Evolutionary conservation across 2,329 filamentous ascomycete genomes (phyloP).

Genomic region (Biscogniauxia marginata): DNA sequence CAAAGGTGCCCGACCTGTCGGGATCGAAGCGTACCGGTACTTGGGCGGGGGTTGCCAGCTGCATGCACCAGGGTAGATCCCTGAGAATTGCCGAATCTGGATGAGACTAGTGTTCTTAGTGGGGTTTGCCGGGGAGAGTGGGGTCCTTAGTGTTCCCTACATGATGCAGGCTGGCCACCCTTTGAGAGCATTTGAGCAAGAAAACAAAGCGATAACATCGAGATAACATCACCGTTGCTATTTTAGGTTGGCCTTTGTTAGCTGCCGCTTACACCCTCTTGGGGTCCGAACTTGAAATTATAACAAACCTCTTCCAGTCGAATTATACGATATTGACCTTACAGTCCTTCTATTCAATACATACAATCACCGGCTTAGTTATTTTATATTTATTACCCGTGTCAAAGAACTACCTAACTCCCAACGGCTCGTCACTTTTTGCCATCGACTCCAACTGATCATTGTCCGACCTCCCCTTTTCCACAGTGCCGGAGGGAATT

Average conservation of each 20-base stretch:
- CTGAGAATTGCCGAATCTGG: not conserved
- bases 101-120: not conserved
- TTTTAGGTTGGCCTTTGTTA: constrained; percentile 6
- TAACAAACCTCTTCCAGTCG: too few relatives aligned
- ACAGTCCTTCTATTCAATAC: too few relatives aligned
- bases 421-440: too few relatives aligned
- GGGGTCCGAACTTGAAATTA: too few relatives aligned
- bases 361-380: too few relatives aligned
- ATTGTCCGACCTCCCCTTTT: too few relatives aligned
- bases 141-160: not conserved
- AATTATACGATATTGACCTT: too few relatives aligned
- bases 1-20: not conserved
- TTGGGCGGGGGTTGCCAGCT: not conserved
- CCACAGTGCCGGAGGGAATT: not conserved
- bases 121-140: not conserved
- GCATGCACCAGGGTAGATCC: not conserved
- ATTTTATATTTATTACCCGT: too few relatives aligned
- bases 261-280: not conserved
- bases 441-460: too few relatives aligned
- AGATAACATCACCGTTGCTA: constrained; percentile 4
- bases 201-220: constrained; percentile 9
- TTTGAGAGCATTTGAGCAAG: constrained; percentile 23
- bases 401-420: too few relatives aligned
- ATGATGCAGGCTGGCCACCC: not conserved
- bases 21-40: not conserved